Evolutionary conservation across 2,329 filamentous ascomycete species (phyloP).

Genomic region (Hypomyces perniciosus): DNA sequence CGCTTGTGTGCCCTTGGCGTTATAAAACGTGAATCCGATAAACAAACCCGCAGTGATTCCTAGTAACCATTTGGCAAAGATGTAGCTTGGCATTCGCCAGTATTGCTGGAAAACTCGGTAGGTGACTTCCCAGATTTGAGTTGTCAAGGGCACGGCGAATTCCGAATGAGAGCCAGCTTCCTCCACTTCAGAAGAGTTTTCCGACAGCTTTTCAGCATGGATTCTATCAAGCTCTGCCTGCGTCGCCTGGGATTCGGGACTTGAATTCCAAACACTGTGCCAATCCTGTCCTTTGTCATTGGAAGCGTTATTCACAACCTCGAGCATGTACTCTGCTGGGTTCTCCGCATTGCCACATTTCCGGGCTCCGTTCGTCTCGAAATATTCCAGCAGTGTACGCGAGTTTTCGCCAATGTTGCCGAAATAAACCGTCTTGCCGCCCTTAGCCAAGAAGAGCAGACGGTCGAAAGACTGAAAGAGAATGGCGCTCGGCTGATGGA

Average conservation of each 20-base stretch:
- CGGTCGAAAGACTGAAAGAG: slow-evolving; percentile 54
- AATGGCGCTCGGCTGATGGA: slow-evolving; percentile 49
- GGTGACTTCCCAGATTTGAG: slow-evolving; percentile 61
- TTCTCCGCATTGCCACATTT: slow-evolving; percentile 58
- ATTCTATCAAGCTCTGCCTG: slow-evolving; percentile 59
- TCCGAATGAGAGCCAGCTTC: slow-evolving; percentile 43
- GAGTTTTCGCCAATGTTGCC: slow-evolving; percentile 59
- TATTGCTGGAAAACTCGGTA: slow-evolving; percentile 73
- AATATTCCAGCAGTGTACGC: slow-evolving; percentile 53
- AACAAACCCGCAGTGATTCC: slow-evolving; percentile 58
- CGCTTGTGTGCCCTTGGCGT: slow-evolving; percentile 47
- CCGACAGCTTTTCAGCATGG: slow-evolving; percentile 40
- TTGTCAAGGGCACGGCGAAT: slow-evolving; percentile 68
- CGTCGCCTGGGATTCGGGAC: slow-evolving; percentile 45
- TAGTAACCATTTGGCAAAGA: slow-evolving; percentile 65
- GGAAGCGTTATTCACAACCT: slow-evolving; percentile 38
- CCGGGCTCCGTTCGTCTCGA: slow-evolving; percentile 57
- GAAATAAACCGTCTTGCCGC: slow-evolving; percentile 64
- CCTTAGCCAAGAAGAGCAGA: slow-evolving; percentile 57
- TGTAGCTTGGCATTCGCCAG: slow-evolving; percentile 73
- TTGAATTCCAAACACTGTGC: slow-evolving; percentile 59
- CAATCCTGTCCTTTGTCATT: slow-evolving; percentile 49
- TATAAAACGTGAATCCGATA: slow-evolving; percentile 68
- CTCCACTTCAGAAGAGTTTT: slow-evolving; percentile 14
- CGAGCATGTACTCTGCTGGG: slow-evolving; percentile 71